These are phyloP conservation scores for Parachaetomium inaequale DNA, from an alignment of 495 filamentous ascomycete genomes.

Conservation along the genomic window DNA sequence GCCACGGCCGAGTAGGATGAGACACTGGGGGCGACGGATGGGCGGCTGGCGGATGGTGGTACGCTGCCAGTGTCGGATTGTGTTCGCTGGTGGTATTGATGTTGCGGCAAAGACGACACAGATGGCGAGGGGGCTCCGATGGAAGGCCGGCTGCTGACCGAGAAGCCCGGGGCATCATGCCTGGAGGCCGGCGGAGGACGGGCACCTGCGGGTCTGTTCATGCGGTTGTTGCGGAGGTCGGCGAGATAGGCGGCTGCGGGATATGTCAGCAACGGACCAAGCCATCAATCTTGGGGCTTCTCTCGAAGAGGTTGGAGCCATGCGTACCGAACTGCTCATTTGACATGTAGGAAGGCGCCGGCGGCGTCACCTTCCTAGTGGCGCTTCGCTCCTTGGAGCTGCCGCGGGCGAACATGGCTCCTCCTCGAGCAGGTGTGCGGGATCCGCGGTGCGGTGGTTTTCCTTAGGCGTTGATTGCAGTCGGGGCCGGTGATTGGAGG, in stretches of 20 bases:
- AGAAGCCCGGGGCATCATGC: constrained; percentile 30
- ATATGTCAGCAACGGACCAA: constrained; percentile 27
- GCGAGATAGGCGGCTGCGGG: constrained; percentile 68
- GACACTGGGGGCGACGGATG: constrained; percentile 38
- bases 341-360: constrained; percentile 78
- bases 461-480: neutral
- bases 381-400: constrained; percentile 35
- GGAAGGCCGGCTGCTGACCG: constrained; percentile 33
- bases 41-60: constrained; percentile 27
- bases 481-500: neutral
- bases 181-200: constrained; percentile 61
- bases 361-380: constrained; percentile 62
- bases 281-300: constrained; percentile 17
- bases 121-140: constrained; percentile 40
- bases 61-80: constrained; percentile 29
- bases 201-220: constrained; percentile 72
- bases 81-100: constrained; percentile 31
- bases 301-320: constrained; percentile 17
- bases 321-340: constrained; percentile 75
- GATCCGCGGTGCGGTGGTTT: neutral
- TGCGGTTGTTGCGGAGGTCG: constrained; percentile 73
- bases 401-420: constrained; percentile 33
- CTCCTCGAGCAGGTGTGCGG: neutral
- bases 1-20: constrained; percentile 41
- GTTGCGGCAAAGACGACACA: constrained; percentile 34